These are phyloP conservation scores for Serendipita sp. DNA, from an alignment of 768 basidiomycete species.

Conservation along the genomic window DNA sequence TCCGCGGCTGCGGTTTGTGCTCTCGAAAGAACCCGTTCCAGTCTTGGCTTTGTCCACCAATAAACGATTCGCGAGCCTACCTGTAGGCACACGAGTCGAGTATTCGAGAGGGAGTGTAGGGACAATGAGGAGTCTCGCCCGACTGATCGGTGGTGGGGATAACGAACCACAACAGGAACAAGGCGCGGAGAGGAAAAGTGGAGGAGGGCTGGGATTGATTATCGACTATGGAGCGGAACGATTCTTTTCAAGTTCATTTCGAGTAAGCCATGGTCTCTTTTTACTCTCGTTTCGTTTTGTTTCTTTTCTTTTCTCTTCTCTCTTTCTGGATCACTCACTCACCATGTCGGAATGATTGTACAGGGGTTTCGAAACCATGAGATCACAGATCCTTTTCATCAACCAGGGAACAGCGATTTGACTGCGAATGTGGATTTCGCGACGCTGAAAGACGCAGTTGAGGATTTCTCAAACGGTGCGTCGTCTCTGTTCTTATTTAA, in stretches of 20 bases:
- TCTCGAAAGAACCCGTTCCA: constrained; percentile 41
- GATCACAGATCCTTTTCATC: constrained; percentile 67
- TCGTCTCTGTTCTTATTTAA: background rate
- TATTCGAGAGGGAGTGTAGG: constrained; percentile 57
- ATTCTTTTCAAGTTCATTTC: constrained; percentile 54
- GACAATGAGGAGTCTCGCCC: constrained; percentile 49
- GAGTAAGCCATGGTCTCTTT: constrained; percentile 33
- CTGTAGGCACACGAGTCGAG: constrained; percentile 60
- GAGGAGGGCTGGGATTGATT: constrained; percentile 41
- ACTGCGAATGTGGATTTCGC: constrained; percentile 97
- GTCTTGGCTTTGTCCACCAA: constrained; percentile 40
- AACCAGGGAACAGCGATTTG: constrained; percentile 77
- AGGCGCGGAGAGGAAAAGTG: constrained; percentile 18
- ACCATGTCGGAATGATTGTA: background rate
- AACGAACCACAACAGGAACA: too few species aligned
- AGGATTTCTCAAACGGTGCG: constrained; percentile 35
- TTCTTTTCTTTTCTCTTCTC: background rate
- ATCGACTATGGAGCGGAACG: constrained; percentile 78
- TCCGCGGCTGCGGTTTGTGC: constrained; percentile 41
- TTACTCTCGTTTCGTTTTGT: too few species aligned
- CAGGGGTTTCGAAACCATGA: constrained; percentile 85
- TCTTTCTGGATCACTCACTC: background rate
- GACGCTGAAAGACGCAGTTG: constrained; percentile 63
- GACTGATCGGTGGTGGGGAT: constrained; percentile 29
- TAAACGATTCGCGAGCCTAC: constrained; percentile 48